Percentiles rank a stretch among this genome's conserved stretches.
These are phyloP conservation scores for Penicillium subrubescens DNA, from an alignment of 495 filamentous ascomycete species.

Conservation along the genomic window DNA sequence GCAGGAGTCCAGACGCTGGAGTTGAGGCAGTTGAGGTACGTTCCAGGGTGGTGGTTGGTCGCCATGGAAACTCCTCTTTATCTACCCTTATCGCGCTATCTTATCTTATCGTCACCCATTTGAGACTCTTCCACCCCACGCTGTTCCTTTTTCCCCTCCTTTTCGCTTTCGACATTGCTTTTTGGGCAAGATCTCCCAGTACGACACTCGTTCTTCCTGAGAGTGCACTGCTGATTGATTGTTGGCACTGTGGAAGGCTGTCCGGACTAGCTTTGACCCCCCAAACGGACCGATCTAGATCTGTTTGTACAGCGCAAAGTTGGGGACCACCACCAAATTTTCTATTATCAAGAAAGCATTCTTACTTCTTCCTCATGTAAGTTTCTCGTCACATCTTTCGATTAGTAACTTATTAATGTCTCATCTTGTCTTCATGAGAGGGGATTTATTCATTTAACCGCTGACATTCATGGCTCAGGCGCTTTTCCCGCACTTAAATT, in stretches of 20 bases:
- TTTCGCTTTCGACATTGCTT: not conserved
- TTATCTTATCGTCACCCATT: not conserved
- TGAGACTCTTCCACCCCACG: not conserved
- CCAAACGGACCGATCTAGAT: not conserved
- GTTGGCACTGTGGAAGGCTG: not conserved
- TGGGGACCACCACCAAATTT: not conserved
- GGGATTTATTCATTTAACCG: not conserved
- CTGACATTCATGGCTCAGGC: not conserved
- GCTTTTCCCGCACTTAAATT: not conserved
- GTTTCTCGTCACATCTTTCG: not conserved
- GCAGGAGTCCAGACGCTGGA: not conserved
- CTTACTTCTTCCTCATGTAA: not conserved
- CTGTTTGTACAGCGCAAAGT: too few species aligned
- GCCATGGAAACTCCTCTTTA: conserved; percentile 5
- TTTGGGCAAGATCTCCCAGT: not conserved
- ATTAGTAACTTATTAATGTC: not conserved
- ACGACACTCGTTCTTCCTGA: not conserved
- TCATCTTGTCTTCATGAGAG: not conserved
- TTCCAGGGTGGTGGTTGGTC: not conserved
- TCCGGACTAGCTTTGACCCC: not conserved
- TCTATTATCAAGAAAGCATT: not conserved
- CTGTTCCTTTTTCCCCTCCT: not conserved
- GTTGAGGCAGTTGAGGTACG: not conserved
- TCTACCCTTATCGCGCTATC: not conserved
- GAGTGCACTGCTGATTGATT: not conserved